These are phyloP conservation scores for Brassica hybrid DNA, from an alignment of 441 rosid genomes.

Conservation along the genomic window DNA sequence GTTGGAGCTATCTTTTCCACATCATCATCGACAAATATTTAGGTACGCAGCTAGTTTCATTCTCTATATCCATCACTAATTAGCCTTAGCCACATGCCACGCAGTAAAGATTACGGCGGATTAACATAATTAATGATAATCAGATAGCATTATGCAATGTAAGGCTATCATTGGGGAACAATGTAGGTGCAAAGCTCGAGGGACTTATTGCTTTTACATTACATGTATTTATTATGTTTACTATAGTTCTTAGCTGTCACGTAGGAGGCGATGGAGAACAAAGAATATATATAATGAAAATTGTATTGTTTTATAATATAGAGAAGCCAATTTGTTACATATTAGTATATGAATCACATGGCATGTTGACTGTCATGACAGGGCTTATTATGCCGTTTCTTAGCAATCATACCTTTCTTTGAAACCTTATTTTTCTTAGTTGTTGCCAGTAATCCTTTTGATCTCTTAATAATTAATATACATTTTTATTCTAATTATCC, in stretches of 20 bases:
- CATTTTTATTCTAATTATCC: constrained; percentile 26
- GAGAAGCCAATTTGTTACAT: constrained; percentile 25
- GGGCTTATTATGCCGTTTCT: constrained; percentile 44
- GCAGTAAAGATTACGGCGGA: constrained; percentile 39
- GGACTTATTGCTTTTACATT: constrained; percentile 34
- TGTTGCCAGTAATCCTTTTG: constrained; percentile 42
- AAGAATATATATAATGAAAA: constrained; percentile 17
- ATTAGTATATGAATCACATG: constrained; percentile 43
- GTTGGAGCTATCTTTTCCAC: constrained; percentile 5
- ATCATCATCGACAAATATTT: constrained; percentile 25
- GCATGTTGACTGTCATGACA: constrained; percentile 49
- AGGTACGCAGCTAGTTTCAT: constrained; percentile 34
- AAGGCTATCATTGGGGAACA: constrained; percentile 26
- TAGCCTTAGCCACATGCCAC: constrained; percentile 27
- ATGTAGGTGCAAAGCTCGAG: constrained; percentile 42
- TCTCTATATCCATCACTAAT: constrained; percentile 3
- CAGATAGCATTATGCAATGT: constrained; percentile 10
- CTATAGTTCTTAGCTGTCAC: constrained; percentile 41
- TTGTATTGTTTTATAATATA: not conserved
- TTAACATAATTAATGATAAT: constrained; percentile 3
- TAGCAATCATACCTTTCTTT: constrained; percentile 39
- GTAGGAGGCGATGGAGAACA: constrained; percentile 45
- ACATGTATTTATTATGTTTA: constrained; percentile 38
- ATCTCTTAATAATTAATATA: not conserved
- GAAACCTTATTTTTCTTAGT: constrained; percentile 39